Evolutionary conservation across 2,329 filamentous ascomycete genomes (phyloP), one percentile per base, ranked within the genome.

Genomic region (Fusarium sp.): DNA sequence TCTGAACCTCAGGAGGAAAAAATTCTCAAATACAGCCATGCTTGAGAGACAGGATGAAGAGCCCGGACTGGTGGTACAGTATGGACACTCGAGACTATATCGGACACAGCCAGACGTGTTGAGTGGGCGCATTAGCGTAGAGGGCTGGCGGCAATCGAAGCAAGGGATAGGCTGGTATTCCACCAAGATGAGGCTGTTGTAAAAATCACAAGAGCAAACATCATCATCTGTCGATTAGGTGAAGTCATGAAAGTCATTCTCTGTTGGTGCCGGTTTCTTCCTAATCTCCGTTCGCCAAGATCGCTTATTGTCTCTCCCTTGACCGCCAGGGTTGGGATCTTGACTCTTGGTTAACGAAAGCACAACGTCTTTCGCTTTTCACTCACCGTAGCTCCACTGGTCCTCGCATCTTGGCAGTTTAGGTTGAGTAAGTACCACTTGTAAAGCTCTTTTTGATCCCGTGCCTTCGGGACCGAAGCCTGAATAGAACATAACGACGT

Each of bases 71-170:
- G 40, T 45, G 48, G 42, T 60, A 60, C 30, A 30, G n/a, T 33
- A 55, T 23, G 38, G 37, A 32, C 41, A 27, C 35, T 53, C 18
- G 17, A 33, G 40, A 54, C 18, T 55, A 40, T 41, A 41, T 44
- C 50, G 45, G 15, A 26, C 23, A 59, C 35, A 59, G 46, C 15
- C 33, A 45, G 55, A 68, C 60, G 67, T 69, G 48, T 73, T 76
- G 72, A 75, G 74, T 75, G 74, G 70, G 54, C 72, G 74, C 74
- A 76, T 76, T 75, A 75, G 73, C 72, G 74, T 65, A 67, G 35
- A 57, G 69, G 57, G 48, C 52, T 45, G 55, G 64, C 62, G 63
- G 64, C 50, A 68, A 65, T 55, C 33, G 42, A 41, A 45, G 53
- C 60, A 65, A 74, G 59, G 74, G 61, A 76, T 64, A 72, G 65